phyloP scores from a whole-genome alignment of 2,329 filamentous ascomycete genomes.

The Sporothrix humicola region DNA sequence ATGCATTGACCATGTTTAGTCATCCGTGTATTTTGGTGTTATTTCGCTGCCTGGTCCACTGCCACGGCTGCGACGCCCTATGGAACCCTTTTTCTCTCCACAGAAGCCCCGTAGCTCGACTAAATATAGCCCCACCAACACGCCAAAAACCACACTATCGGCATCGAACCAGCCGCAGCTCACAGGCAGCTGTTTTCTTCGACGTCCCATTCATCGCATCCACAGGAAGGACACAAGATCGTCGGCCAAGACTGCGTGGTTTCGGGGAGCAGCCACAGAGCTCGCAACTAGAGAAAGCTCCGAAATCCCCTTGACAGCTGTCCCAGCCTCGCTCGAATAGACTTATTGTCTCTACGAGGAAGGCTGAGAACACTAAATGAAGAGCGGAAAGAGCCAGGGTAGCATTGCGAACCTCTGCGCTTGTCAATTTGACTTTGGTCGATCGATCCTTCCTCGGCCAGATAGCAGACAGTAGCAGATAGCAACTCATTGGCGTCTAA shows the following conservation, averaged over 20 bases:
- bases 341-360: background rate
- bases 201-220: background rate
- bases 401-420: background rate
- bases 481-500: background rate
- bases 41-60: slow-evolving; percentile 13
- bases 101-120: background rate
- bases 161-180: slow-evolving; percentile 4
- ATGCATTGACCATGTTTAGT: background rate
- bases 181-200: slow-evolving; percentile 18
- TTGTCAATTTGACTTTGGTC: background rate
- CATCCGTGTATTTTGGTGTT: background rate
- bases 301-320: background rate
- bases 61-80: slow-evolving; percentile 1
- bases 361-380: slow-evolving; percentile 11
- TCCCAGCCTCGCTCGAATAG: slow-evolving; percentile 6
- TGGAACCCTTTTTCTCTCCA: background rate
- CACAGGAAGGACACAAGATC: background rate
- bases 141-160: background rate
- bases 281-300: background rate
- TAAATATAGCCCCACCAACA: slow-evolving; percentile 23
- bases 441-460: slow-evolving; percentile 19
- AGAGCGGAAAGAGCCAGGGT: background rate
- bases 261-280: background rate
- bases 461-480: background rate
- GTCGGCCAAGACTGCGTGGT: slow-evolving; percentile 1